These are phyloP conservation scores for Pelargonium cotyledonis DNA, from an alignment of 441 rosid genomes.

Conservation along the genomic window DNA sequence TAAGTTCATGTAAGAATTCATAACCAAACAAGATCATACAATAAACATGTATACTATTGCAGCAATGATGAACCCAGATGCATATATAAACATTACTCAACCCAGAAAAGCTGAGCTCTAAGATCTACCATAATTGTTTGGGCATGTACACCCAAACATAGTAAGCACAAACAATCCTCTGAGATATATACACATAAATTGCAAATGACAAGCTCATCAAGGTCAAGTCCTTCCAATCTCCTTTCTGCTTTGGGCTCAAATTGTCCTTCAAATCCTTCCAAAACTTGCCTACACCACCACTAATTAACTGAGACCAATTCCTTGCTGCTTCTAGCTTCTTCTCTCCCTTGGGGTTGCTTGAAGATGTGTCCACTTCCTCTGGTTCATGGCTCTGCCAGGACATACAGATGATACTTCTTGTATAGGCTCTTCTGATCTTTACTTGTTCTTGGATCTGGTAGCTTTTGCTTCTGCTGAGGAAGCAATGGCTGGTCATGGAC, in stretches of 20 bases:
- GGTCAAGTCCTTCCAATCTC: slow-evolving; percentile 68
- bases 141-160: slow-evolving; percentile 58
- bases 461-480: slow-evolving; percentile 15
- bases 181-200: slow-evolving; percentile 71
- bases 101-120: neutral
- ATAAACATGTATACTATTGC: neutral
- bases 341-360: slow-evolving; percentile 23
- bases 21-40: neutral
- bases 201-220: slow-evolving; percentile 81
- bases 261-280: slow-evolving; percentile 34
- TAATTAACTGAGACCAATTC: slow-evolving; percentile 11
- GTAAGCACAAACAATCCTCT: slow-evolving; percentile 68
- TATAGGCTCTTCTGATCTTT: slow-evolving; percentile 21
- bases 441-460: slow-evolving; percentile 18
- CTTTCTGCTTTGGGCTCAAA: slow-evolving; percentile 56
- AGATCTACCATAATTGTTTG: slow-evolving; percentile 46
- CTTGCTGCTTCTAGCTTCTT: slow-evolving; percentile 17
- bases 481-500: slow-evolving; percentile 24
- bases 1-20: too few species aligned
- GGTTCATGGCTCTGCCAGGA: slow-evolving; percentile 37
- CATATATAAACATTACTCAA: neutral
- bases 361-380: slow-evolving; percentile 18
- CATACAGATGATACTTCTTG: slow-evolving; percentile 18
- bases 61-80: neutral
- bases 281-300: slow-evolving; percentile 22